Evolutionary conservation across 192 early-diverging fungal genomes (phyloP).

Genomic region (Coemansia sp.): DNA sequence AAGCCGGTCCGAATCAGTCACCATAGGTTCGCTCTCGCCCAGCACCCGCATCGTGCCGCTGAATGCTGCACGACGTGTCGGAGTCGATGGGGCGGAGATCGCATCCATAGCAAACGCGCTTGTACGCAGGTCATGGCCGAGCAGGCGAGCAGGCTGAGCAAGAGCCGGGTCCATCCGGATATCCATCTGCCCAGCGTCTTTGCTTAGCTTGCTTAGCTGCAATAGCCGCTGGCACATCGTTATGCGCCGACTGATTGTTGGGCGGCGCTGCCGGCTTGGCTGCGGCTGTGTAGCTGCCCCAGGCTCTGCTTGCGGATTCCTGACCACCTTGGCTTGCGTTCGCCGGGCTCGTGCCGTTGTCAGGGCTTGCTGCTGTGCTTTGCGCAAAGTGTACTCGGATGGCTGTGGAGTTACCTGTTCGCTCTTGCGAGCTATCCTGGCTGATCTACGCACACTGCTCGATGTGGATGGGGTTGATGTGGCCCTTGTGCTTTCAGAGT

Average conservation of each 20-base stretch:
- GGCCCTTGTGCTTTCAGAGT: neutral
- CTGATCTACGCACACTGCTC: too few relatives aligned
- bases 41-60: constrained; percentile 50
- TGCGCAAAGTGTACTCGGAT: neutral
- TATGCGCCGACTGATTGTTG: constrained; percentile 12
- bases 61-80: constrained; percentile 31
- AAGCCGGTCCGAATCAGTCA: constrained; percentile 30
- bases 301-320: neutral
- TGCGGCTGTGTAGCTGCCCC: constrained; percentile 13
- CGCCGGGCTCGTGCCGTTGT: neutral
- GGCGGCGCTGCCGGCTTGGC: constrained; percentile 24
- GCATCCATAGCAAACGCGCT: neutral
- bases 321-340: neutral
- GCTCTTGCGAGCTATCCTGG: too few relatives aligned
- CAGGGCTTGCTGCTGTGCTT: neutral
- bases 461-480: neutral
- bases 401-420: neutral
- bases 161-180: constrained; percentile 6
- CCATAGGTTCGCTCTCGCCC: constrained; percentile 31
- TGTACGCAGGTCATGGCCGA: constrained; percentile 1
- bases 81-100: constrained; percentile 21
- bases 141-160: constrained; percentile 11
- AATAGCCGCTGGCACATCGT: constrained; percentile 43
- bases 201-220: constrained; percentile 24
- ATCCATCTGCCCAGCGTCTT: neutral